Evolutionary conservation across 2,329 filamentous ascomycete species (phyloP).

Genomic region (Stagonosporopsis chrysanthemi): DNA sequence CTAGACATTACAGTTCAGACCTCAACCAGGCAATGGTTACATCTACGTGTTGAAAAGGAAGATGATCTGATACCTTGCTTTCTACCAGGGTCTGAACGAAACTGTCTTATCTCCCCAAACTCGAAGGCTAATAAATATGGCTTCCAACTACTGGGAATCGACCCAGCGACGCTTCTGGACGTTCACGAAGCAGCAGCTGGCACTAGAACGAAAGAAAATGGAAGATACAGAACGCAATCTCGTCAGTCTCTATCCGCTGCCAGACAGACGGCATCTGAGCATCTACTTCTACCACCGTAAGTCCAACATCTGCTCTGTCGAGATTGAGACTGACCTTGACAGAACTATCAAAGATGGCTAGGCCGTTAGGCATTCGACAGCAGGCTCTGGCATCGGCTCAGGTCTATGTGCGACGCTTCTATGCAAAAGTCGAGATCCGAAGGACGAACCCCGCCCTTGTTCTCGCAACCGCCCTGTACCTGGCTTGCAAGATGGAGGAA

Average conservation of each 20-base stretch:
- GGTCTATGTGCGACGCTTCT: conserved; percentile 93
- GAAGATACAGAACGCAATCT: conserved; percentile 78
- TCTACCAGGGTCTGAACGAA: neutral
- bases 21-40: neutral
- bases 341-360: conserved; percentile 79
- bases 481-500: conserved; percentile 98
- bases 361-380: conserved; percentile 84
- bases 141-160: conserved; percentile 96
- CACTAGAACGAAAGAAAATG: conserved; percentile 75
- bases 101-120: neutral
- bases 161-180: conserved; percentile 91
- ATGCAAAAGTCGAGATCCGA: conserved; percentile 87
- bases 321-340: conserved; percentile 41
- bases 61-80: neutral
- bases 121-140: conserved; percentile 63
- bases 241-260: conserved; percentile 80
- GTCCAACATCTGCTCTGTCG: neutral
- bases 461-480: conserved; percentile 89
- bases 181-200: conserved; percentile 82
- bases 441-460: conserved; percentile 93
- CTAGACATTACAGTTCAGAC: neutral
- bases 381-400: conserved; percentile 94
- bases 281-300: conserved; percentile 92
- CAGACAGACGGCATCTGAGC: conserved; percentile 80
- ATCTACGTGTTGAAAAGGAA: neutral